phyloP scores from a whole-genome alignment of 805 yeast species.

The Pichia heedii region DNA sequence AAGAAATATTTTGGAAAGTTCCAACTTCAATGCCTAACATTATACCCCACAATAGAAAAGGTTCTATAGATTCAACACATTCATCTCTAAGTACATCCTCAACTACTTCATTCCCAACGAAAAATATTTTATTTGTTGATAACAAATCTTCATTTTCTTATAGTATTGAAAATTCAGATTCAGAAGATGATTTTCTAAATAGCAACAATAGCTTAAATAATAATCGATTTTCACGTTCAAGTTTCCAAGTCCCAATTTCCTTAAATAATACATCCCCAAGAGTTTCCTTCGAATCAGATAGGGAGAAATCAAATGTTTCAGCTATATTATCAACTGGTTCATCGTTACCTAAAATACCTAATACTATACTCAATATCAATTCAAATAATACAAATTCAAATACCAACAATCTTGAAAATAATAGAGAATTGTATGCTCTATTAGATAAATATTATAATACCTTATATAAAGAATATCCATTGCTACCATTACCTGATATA shows the following conservation, averaged over 20 bases:
- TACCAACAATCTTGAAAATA: not conserved
- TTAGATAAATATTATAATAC: constrained; percentile 32
- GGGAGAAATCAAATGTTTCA: constrained; percentile 18
- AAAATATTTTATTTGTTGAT: not conserved
- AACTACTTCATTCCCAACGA: not conserved
- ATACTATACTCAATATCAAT: not conserved
- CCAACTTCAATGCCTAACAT: constrained; percentile 47
- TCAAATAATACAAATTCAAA: not conserved
- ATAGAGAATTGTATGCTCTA: not conserved
- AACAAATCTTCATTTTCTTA: not conserved
- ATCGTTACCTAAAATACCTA: not conserved
- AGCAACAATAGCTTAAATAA: not conserved
- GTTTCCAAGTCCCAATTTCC: constrained; percentile 19
- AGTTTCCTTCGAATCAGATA: constrained; percentile 15
- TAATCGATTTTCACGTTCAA: constrained; percentile 14
- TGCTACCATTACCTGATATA: constrained; percentile 30
- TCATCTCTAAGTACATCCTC: constrained; percentile 20
- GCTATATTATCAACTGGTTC: constrained; percentile 1
- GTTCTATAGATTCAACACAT: constrained; percentile 41
- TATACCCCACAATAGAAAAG: constrained; percentile 18
- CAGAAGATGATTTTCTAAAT: constrained; percentile 26
- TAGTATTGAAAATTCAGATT: constrained; percentile 23
- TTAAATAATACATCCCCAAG: constrained; percentile 13
- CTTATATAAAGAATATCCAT: constrained; percentile 37
- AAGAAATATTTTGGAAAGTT: constrained; percentile 45